These are phyloP conservation scores for Porcisia deanei DNA, from an alignment of 208 protist genomes.

Conservation along the genomic window DNA sequence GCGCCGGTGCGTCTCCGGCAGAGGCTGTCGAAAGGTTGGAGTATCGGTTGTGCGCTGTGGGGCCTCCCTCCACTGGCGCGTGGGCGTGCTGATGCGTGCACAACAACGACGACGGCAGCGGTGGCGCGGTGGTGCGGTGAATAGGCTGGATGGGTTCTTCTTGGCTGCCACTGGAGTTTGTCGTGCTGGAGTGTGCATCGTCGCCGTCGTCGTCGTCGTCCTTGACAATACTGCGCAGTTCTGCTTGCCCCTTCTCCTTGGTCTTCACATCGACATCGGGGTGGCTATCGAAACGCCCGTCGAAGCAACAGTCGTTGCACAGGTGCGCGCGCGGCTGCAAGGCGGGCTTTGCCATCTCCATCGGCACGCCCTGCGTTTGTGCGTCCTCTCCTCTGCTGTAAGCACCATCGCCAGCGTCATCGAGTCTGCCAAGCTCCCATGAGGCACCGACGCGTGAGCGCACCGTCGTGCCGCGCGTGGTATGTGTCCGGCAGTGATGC, in stretches of 20 bases:
- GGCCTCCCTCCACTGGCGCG: neutral
- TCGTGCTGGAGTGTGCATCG: neutral
- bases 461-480: neutral
- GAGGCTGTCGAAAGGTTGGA: neutral
- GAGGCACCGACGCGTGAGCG: neutral
- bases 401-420: conserved; percentile 1
- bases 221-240: no score
- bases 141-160: conserved; percentile 45
- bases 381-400: neutral
- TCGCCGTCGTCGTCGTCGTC: neutral
- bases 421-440: neutral
- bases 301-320: neutral
- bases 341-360: neutral
- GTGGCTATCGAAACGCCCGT: neutral
- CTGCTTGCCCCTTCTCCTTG: neutral
- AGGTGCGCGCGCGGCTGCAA: neutral
- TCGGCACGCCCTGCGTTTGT: neutral
- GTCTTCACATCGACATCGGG: neutral
- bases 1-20: neutral
- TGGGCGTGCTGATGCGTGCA: neutral
- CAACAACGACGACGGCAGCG: conserved; percentile 2
- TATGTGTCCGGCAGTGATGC: neutral
- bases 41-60: neutral
- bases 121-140: conserved; percentile 23
- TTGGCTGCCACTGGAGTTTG: conserved; percentile 3